phyloP scores from a whole-genome alignment of 169 alveolate species.

The Eimeria sp. region DNA sequence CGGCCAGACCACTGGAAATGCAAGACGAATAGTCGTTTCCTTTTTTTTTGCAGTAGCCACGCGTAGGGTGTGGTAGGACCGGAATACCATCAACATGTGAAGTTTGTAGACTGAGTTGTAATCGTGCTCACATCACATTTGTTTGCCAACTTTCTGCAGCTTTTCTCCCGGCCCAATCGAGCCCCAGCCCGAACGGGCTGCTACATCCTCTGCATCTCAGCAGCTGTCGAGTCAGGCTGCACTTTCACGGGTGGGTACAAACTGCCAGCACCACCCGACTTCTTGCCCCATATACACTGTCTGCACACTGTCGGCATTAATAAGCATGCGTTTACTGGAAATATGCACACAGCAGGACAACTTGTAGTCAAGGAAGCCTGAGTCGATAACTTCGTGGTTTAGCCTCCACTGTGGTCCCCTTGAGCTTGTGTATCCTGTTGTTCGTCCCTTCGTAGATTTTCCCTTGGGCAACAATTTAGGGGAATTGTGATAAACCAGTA shows the following conservation, averaged over 20 bases:
- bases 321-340: background rate
- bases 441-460: background rate
- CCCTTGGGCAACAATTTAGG: background rate
- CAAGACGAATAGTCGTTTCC: no score
- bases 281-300: background rate
- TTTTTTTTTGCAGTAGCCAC: background rate
- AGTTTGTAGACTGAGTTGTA: background rate
- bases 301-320: background rate
- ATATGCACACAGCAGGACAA: background rate
- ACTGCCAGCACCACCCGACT: background rate
- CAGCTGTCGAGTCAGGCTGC: slow-evolving; percentile 34
- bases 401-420: no score
- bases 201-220: slow-evolving; percentile 37
- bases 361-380: background rate
- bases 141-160: background rate
- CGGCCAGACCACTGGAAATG: no score
- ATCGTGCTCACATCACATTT: background rate
- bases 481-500: background rate
- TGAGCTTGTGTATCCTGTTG: background rate
- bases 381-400: background rate
- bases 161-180: slow-evolving; percentile 61
- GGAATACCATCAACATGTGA: background rate
- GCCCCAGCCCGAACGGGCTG: background rate
- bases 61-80: background rate
- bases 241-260: slow-evolving; percentile 15